Base-by-base conservation (phyloP, 441 rosid genomes). In the Pelargonium citronellum region DNA sequence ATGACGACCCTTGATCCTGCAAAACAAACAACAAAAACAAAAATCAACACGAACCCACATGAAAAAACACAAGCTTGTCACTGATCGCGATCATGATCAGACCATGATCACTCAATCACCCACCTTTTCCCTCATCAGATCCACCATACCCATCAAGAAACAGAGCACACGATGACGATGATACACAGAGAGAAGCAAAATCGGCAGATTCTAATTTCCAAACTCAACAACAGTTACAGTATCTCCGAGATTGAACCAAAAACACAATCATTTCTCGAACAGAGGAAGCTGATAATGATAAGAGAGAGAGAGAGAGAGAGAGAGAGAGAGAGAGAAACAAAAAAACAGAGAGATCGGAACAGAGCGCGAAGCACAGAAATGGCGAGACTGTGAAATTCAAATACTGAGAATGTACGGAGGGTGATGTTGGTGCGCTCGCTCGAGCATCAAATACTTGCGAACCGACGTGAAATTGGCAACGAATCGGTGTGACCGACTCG, bases 241-340 rank as follows among this genome's bases (percentile, higher is more conserved):
- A 55, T 55, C 20, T 55, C 61, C 19, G 61, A 17, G 24, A 55
- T 55, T 55, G 61, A 55, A 22, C 17, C 37, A 55, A 22, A 55
- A 55, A 20, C 61, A 55, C 22, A 17, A 55, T 55, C 61, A 55
- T 55, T 16, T 16, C 8, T 55, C 61, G 20, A 16, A 55, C 17
- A 55, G 61, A 55, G 5, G 61, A 17, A 16, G 61, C 6, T 55
- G 22, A 55, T 30, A 30, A 30, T 30, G 37, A 30, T 3, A n/a
- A n/a, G n/a, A n/a, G n/a, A n/a, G n/a, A n/a, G 57, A 51, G 58
- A 51, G 58, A 51, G 58, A n/a, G 58, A 51, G 58, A 51, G 61
- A 16, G 61, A 55, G 61, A 55, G 61, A 55, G 58, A 53, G 58
- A 53, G 61, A 16, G 61, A 55, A 19, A 55, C 20, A 55, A 30